phyloP scores from a whole-genome alignment of 768 basidiomycete species.

The Leucocoprinus sp. region DNA sequence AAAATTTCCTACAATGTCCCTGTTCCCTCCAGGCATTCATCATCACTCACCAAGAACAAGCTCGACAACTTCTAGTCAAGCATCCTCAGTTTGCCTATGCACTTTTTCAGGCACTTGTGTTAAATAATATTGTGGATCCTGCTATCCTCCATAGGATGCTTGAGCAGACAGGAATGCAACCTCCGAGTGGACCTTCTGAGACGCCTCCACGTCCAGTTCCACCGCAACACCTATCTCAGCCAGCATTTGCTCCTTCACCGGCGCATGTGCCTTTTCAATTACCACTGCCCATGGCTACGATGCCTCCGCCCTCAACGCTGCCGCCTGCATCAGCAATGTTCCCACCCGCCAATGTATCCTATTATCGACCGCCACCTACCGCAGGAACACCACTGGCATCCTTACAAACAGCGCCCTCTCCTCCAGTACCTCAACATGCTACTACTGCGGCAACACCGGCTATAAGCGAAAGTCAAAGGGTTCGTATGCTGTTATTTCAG shows the following conservation, averaged over 20 bases:
- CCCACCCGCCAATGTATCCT: slow-evolving; percentile 24
- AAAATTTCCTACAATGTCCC: slow-evolving; percentile 11
- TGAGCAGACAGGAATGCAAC: slow-evolving; percentile 26
- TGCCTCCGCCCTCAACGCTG: slow-evolving; percentile 20
- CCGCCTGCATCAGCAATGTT: slow-evolving; percentile 23
- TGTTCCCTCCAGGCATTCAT: slow-evolving; percentile 69
- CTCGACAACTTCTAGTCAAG: slow-evolving; percentile 63
- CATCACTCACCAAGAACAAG: slow-evolving; percentile 86
- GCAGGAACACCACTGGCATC: background rate
- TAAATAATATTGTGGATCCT: slow-evolving; percentile 91
- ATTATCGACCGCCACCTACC: slow-evolving; percentile 15
- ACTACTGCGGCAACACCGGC: slow-evolving; percentile 28
- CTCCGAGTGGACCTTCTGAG: slow-evolving; percentile 6
- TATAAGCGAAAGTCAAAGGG: slow-evolving; percentile 45
- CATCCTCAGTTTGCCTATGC: slow-evolving; percentile 96
- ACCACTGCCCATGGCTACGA: slow-evolving; percentile 23
- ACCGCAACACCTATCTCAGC: slow-evolving; percentile 36
- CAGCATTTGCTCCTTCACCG: slow-evolving; percentile 27
- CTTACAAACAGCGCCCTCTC: slow-evolving; percentile 18
- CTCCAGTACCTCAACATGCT: slow-evolving; percentile 17
- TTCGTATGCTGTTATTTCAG: slow-evolving; percentile 15
- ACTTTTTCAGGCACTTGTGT: slow-evolving; percentile 85
- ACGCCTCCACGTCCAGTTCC: slow-evolving; percentile 8
- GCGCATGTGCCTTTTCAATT: slow-evolving; percentile 25
- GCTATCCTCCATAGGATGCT: slow-evolving; percentile 70